Conservation (phyloP, 2,329 filamentous ascomycete genomes). For the Aspergillus sp. region DNA sequence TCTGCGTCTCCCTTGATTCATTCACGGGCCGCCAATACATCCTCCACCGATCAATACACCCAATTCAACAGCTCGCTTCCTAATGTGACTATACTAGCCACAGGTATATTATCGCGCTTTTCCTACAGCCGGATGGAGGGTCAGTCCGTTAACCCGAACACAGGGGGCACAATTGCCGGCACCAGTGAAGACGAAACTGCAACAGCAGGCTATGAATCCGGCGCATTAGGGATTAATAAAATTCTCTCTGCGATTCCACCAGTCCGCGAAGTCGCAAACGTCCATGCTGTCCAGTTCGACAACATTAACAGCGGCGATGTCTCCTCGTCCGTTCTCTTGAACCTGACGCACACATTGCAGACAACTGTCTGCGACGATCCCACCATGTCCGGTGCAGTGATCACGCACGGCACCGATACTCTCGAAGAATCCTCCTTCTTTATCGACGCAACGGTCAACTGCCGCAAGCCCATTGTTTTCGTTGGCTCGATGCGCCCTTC, state of each 20-base stretch:
- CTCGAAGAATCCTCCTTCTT: slow-evolving; percentile 66
- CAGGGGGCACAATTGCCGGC: slow-evolving; percentile 28
- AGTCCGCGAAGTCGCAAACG: slow-evolving; percentile 27
- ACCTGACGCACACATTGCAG: slow-evolving; percentile 21
- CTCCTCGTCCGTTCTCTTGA: slow-evolving; percentile 23
- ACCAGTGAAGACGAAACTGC: slow-evolving; percentile 25
- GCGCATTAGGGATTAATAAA: slow-evolving; percentile 21
- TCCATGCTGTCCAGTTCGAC: slow-evolving; percentile 26
- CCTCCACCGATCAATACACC: too few relatives aligned
- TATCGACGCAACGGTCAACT: slow-evolving; percentile 58
- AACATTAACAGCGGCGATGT: slow-evolving; percentile 30
- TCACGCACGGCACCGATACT: slow-evolving; percentile 67
- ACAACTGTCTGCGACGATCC: slow-evolving; percentile 23
- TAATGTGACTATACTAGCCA: too few relatives aligned
- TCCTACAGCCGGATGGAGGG: too few relatives aligned
- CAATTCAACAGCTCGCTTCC: too few relatives aligned
- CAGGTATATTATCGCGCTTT: too few relatives aligned
- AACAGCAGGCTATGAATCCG: slow-evolving; percentile 27
- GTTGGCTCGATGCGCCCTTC: slow-evolving; percentile 65
- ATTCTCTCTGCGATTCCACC: slow-evolving; percentile 22
- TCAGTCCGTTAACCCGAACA: not conserved
- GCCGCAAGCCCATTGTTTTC: slow-evolving; percentile 59
- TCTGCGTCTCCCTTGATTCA: too few relatives aligned
- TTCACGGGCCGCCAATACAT: too few relatives aligned
- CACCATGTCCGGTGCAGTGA: slow-evolving; percentile 28